A percentile compares a stretch with the other conserved stretches of the same genome.
Evolutionary conservation across 1,139 yeast species (phyloP).

Genomic region (Saccharomyces hybrid): DNA sequence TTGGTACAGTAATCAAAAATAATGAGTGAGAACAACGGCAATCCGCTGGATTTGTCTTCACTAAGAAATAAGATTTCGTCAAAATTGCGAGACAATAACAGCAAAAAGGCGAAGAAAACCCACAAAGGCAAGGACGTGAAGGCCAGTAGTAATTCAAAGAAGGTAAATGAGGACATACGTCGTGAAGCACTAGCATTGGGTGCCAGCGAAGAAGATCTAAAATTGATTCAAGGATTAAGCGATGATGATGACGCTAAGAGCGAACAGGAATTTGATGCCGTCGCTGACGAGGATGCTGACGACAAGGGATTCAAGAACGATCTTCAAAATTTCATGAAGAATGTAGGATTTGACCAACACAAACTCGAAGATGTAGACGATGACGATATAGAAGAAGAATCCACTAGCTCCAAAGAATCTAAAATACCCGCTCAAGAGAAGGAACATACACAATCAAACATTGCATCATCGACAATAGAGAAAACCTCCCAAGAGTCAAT

Average conservation of each 20-base stretch:
- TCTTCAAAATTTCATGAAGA: conserved; percentile 56
- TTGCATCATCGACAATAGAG: conserved; percentile 11
- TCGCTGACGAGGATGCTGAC: conserved; percentile 33
- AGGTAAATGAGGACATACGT: conserved; percentile 41
- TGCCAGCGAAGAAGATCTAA: conserved; percentile 63
- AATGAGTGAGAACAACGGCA: conserved; percentile 9
- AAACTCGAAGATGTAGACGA: conserved; percentile 23
- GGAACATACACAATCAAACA: conserved; percentile 14
- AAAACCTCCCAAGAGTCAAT: conserved; percentile 14
- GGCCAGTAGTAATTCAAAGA: conserved; percentile 7
- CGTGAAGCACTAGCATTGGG: conserved; percentile 69
- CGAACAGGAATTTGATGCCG: conserved; percentile 52
- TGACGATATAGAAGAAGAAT: conserved; percentile 25
- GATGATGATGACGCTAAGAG: conserved; percentile 49
- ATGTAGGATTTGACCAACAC: conserved; percentile 49
- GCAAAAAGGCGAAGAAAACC: conserved; percentile 20
- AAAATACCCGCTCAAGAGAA: conserved; percentile 24
- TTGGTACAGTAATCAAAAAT: not conserved
- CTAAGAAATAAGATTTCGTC: conserved; percentile 51
- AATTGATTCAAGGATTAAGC: conserved; percentile 45
- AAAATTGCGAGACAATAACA: conserved; percentile 27
- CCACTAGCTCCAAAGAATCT: conserved; percentile 12
- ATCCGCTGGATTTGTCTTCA: conserved; percentile 38
- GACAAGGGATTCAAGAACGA: conserved; percentile 52
- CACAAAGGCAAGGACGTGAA: conserved; percentile 12